phyloP scores from a whole-genome alignment of 768 basidiomycete species.

The Tulasnella sp. region DNA sequence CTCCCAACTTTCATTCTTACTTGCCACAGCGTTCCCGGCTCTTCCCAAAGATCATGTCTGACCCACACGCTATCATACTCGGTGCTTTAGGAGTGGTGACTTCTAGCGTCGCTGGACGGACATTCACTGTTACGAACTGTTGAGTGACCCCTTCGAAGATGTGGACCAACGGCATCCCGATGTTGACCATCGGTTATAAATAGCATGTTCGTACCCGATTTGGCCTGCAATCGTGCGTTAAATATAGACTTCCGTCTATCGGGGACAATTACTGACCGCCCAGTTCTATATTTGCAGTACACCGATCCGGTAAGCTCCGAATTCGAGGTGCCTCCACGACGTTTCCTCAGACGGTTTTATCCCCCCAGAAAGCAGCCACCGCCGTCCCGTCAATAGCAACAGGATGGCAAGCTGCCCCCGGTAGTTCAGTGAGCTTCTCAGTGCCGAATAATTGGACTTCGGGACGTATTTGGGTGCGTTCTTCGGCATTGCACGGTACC shows the following conservation, averaged over 20 bases:
- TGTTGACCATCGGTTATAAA: background rate
- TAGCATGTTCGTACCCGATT: conserved; percentile 5
- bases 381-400: conserved; percentile 14
- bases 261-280: background rate
- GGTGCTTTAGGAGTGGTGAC: background rate
- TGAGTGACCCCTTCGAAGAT: background rate
- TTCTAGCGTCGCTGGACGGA: background rate
- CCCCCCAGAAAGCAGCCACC: conserved; percentile 10
- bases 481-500: background rate
- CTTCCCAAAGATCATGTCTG: background rate
- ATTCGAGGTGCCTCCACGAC: no score
- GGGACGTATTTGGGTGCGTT: conserved; percentile 25
- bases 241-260: background rate
- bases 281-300: background rate
- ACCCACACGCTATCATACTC: background rate
- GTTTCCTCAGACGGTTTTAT: background rate
- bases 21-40: background rate
- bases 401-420: conserved; percentile 24
- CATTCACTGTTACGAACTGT: background rate
- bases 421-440: conserved; percentile 13
- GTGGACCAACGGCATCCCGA: background rate
- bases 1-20: no score
- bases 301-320: background rate
- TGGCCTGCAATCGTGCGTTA: conserved; percentile 19
- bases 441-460: conserved; percentile 26